phyloP scores from a whole-genome alignment of 2,329 filamentous ascomycete species.

The Endothia cerciana region DNA sequence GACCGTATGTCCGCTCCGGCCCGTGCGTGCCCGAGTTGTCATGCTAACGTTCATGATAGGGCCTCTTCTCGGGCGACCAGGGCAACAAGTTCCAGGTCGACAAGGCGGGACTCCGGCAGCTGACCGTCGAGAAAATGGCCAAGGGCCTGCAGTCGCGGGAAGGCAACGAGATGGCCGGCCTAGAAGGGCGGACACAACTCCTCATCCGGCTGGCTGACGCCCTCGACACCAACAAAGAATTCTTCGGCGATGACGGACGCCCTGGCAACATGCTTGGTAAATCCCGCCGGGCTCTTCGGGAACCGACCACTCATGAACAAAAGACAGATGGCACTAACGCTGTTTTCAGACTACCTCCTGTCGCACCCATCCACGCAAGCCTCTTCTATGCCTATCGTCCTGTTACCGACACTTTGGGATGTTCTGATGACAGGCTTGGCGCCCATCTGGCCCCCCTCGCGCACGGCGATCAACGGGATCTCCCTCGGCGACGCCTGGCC shows the following conservation, averaged over 20 bases:
- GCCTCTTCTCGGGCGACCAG: slow-evolving; percentile 82
- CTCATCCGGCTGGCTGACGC: slow-evolving; percentile 76
- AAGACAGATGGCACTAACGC: slow-evolving; percentile 32
- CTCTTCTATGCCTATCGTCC: slow-evolving; percentile 84
- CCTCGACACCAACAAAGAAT: slow-evolving; percentile 73
- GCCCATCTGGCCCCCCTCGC: slow-evolving; percentile 85
- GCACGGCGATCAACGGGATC: slow-evolving; percentile 84
- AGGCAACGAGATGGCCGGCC: slow-evolving; percentile 78
- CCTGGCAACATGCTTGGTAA: slow-evolving; percentile 89
- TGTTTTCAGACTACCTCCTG: slow-evolving; percentile 79
- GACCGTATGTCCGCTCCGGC: slow-evolving; percentile 47
- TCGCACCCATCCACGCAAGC: slow-evolving; percentile 88
- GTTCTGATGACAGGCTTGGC: slow-evolving; percentile 85
- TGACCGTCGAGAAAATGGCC: slow-evolving; percentile 76
- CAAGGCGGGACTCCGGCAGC: slow-evolving; percentile 72
- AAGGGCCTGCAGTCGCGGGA: slow-evolving; percentile 84
- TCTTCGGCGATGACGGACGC: slow-evolving; percentile 81
- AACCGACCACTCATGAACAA: background rate
- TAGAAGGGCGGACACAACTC: slow-evolving; percentile 82
- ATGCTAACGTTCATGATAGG: slow-evolving; percentile 45
- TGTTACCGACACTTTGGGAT: slow-evolving; percentile 86
- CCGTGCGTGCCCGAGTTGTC: background rate
- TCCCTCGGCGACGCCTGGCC: slow-evolving; percentile 95
- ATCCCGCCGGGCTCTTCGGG: slow-evolving; percentile 49
- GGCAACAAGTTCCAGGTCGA: slow-evolving; percentile 89